A percentile compares a stretch with the other conserved stretches of the same genome.
These are phyloP conservation scores for Paramecium pentaurelia DNA, from an alignment of 73 alveolate genomes.

Conservation along the genomic window DNA sequence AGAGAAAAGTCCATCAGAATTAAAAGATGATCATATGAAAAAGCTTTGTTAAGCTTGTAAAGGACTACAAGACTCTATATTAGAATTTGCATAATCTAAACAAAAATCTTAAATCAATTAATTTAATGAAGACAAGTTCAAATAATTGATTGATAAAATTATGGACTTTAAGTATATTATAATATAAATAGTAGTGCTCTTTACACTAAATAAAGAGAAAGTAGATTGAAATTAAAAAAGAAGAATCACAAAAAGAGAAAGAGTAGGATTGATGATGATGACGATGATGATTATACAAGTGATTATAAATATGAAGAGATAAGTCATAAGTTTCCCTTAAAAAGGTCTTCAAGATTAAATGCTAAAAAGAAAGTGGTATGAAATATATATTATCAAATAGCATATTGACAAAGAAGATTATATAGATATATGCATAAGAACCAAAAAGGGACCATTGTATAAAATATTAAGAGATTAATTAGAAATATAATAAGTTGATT, in stretches of 20 bases:
- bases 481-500: background rate
- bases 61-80: slow-evolving; percentile 54
- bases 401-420: background rate
- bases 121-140: slow-evolving; percentile 53
- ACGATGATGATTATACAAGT: slow-evolving; percentile 36
- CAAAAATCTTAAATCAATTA: slow-evolving; percentile 16
- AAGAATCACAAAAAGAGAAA: slow-evolving; percentile 16
- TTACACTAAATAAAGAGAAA: slow-evolving; percentile 29
- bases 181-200: background rate
- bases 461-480: slow-evolving; percentile 33
- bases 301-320: slow-evolving; percentile 1
- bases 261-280: slow-evolving; percentile 26
- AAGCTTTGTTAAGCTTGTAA: slow-evolving; percentile 59
- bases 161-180: slow-evolving; percentile 56
- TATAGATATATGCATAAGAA: slow-evolving; percentile 11
- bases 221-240: slow-evolving; percentile 23
- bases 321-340: background rate
- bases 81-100: slow-evolving; percentile 57
- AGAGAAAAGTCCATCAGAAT: slow-evolving; percentile 48
- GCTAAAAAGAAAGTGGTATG: background rate
- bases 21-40: slow-evolving; percentile 60
- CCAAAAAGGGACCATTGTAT: background rate
- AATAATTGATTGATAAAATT: slow-evolving; percentile 52
- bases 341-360: slow-evolving; percentile 23
- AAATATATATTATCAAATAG: background rate